Conservation (phyloP, 1,284 basidiomycete genomes). For the Fomitopsis pinicola region DNA sequence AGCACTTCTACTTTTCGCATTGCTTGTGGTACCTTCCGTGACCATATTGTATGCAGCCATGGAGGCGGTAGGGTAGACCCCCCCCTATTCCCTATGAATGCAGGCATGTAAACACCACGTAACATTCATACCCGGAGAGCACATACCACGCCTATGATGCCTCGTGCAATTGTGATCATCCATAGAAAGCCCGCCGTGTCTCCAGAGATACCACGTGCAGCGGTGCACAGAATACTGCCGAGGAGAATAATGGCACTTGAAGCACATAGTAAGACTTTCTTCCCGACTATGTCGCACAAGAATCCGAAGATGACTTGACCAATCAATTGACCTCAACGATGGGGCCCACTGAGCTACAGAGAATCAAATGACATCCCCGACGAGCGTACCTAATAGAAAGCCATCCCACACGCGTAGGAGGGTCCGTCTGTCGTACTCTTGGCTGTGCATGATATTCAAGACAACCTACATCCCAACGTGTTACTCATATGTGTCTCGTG, state of each 20-base stretch:
- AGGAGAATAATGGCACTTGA: neutral
- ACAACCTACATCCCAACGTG: neutral
- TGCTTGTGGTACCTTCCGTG: neutral
- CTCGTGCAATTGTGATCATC: neutral
- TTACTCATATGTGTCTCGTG: neutral
- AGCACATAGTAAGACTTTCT: neutral
- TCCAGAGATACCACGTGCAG: neutral
- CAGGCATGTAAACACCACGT: neutral
- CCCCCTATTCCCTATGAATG: neutral
- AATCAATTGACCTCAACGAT: neutral
- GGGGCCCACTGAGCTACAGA: neutral
- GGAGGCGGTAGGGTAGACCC: neutral
- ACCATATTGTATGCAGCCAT: neutral
- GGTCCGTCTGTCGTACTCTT: neutral
- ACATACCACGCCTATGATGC: neutral
- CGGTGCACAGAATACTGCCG: neutral
- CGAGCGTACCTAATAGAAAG: neutral
- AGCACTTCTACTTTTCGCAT: neutral
- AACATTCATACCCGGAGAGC: neutral
- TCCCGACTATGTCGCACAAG: neutral
- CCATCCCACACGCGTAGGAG: neutral
- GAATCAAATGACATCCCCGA: neutral
- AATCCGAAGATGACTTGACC: neutral
- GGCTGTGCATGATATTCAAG: neutral
- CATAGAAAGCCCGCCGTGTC: neutral